phyloP scores from a whole-genome alignment of 176 grass and related monocot species.

The Luzula sylvatica region DNA sequence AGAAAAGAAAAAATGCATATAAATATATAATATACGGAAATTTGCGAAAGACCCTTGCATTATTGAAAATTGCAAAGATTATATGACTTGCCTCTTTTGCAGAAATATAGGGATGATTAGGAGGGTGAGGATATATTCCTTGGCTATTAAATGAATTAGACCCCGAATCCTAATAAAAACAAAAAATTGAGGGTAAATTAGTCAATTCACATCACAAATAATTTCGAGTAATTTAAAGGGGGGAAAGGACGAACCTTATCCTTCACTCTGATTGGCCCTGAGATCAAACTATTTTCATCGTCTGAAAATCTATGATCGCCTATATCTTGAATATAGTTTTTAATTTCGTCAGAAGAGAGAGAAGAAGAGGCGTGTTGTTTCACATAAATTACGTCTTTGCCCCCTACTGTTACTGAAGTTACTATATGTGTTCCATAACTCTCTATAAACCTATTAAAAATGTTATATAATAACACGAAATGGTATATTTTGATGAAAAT shows the following conservation, averaged over 20 bases:
- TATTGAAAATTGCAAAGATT: background rate
- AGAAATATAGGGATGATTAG: conserved; percentile 38
- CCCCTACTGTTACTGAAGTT: conserved; percentile 47
- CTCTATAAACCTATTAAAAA: conserved; percentile 53
- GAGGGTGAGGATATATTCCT: conserved; percentile 50
- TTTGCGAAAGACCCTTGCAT: too few species aligned
- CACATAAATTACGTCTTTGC: conserved; percentile 54
- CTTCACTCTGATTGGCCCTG: conserved; percentile 37
- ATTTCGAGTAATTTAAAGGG: too few species aligned
- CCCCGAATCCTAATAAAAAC: conserved; percentile 28
- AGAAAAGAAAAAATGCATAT: too few species aligned
- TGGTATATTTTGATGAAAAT: background rate
- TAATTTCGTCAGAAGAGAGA: conserved; percentile 38
- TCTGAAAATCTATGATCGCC: conserved; percentile 52
- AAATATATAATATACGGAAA: background rate
- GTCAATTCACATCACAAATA: background rate
- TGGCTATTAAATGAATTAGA: conserved; percentile 43
- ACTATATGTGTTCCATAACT: conserved; percentile 64
- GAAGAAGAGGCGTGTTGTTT: conserved; percentile 48
- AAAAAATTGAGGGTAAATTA: background rate
- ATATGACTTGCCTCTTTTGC: conserved; percentile 48
- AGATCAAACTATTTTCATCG: conserved; percentile 25
- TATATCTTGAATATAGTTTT: conserved; percentile 48
- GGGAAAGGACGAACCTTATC: conserved; percentile 35
- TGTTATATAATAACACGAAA: too few species aligned